phyloP scores from a whole-genome alignment of 495 filamentous ascomycete genomes.

The Aspergillus homomorphus region DNA sequence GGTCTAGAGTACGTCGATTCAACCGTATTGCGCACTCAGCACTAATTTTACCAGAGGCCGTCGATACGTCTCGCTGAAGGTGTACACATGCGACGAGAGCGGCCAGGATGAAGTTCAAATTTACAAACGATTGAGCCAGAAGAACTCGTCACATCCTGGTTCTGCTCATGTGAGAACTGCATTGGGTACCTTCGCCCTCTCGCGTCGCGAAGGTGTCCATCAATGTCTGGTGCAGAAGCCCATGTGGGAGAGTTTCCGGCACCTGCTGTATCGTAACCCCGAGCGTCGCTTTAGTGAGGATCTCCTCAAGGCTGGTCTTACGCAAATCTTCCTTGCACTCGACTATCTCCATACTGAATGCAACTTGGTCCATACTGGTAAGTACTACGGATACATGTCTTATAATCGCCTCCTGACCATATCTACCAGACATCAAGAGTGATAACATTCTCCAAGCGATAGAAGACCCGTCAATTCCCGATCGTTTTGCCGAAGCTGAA shows the following conservation, averaged over 20 bases:
- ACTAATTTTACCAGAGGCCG: conserved; percentile 27
- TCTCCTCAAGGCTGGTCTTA: conserved; percentile 29
- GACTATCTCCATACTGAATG: conserved; percentile 47
- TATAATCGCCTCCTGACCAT: conserved; percentile 11
- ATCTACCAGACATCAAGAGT: conserved; percentile 38
- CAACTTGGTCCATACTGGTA: conserved; percentile 48
- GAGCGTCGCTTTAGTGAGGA: conserved; percentile 31
- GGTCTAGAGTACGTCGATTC: conserved; percentile 45
- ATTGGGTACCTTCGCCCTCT: conserved; percentile 32
- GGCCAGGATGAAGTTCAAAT: conserved; percentile 28
- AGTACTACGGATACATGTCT: conserved; percentile 9
- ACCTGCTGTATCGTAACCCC: conserved; percentile 32
- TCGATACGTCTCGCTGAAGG: conserved; percentile 44
- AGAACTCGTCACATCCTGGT: conserved; percentile 24
- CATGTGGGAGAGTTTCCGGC: conserved; percentile 40
- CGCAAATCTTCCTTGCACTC: conserved; percentile 37
- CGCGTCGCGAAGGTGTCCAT: conserved; percentile 29
- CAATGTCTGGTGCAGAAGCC: conserved; percentile 38
- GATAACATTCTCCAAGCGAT: conserved; percentile 44
- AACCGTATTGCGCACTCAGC: conserved; percentile 5
- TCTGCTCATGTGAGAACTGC: conserved; percentile 26
- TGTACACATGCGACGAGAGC: conserved; percentile 29
- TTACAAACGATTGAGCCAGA: conserved; percentile 25
- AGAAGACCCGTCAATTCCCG: conserved; percentile 37
- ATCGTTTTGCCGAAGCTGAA: conserved; percentile 32